Conservation (phyloP, 352 stramenopile species). For the Phytophthora pini region DNA sequence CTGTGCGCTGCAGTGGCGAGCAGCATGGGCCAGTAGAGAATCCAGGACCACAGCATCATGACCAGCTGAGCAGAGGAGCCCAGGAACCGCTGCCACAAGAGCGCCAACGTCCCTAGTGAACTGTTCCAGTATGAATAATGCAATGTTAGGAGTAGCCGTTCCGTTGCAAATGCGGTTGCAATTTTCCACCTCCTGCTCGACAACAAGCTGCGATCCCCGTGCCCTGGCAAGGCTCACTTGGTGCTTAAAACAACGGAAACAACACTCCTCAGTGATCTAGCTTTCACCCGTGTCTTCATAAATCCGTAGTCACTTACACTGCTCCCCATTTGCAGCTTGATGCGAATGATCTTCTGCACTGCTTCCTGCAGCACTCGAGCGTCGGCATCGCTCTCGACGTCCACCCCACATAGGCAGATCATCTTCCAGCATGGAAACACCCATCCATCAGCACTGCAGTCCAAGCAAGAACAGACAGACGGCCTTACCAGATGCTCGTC, state of each 20-base stretch:
- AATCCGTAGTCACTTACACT: conserved; percentile 30
- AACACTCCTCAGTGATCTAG: conserved; percentile 5
- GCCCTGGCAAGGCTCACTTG: conserved; percentile 44
- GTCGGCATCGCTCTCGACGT: conserved; percentile 25
- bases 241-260: conserved; percentile 35
- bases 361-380: conserved; percentile 36
- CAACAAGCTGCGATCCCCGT: conserved; percentile 26
- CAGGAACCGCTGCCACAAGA: conserved; percentile 37
- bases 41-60: conserved; percentile 35
- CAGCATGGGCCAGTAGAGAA: conserved; percentile 39
- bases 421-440: conserved; percentile 32
- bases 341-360: conserved; percentile 51
- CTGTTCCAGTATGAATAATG: conserved; percentile 23
- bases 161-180: too few relatives aligned
- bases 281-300: background rate
- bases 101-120: conserved; percentile 43
- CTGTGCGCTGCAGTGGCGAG: conserved; percentile 36
- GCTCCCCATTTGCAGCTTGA: conserved; percentile 60
- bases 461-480: too few relatives aligned
- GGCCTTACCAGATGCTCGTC: conserved; percentile 50
- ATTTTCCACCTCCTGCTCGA: conserved; percentile 43
- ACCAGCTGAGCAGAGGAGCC: conserved; percentile 6
- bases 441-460: conserved; percentile 7
- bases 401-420: conserved; percentile 53
- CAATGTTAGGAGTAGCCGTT: background rate